These are phyloP conservation scores for Dovyalis caffra DNA, from an alignment of 345 rosid genomes.

Conservation along the genomic window DNA sequence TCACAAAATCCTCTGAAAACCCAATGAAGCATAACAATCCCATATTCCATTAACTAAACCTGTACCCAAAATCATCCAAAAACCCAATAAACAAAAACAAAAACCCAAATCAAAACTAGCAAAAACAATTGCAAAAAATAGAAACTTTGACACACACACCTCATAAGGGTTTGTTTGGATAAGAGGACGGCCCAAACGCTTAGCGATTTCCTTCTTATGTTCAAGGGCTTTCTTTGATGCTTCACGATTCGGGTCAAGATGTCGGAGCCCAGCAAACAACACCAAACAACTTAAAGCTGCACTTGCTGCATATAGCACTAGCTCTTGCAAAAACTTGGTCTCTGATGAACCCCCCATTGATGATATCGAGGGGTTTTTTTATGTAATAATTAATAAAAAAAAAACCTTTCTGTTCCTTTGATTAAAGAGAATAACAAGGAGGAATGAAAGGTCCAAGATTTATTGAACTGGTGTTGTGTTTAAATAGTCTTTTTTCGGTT, in stretches of 20 bases:
- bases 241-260: conserved; percentile 91
- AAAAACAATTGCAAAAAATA: not conserved
- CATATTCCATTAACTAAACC: not conserved
- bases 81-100: no score
- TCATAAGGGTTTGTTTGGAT: conserved; percentile 84
- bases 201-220: conserved; percentile 86
- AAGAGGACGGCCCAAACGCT: conserved; percentile 90
- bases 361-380: not conserved
- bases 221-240: conserved; percentile 88
- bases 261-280: conserved; percentile 76
- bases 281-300: conserved; percentile 92
- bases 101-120: not conserved
- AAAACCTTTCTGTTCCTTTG: not conserved
- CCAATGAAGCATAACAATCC: not conserved
- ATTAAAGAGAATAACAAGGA: not conserved
- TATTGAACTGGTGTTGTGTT: no score
- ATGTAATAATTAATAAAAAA: no score
- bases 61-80: no score
- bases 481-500: no score
- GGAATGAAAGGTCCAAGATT: not conserved
- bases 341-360: conserved; percentile 60
- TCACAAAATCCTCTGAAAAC: not conserved
- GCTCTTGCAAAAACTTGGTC: conserved; percentile 76
- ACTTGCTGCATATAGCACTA: conserved; percentile 89
- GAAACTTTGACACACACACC: conserved; percentile 30